A percentile compares a stretch with the other conserved stretches of the same genome.
Conservation (phyloP, 2,329 filamentous ascomycete genomes). For the Parastagonospora nodorum region DNA sequence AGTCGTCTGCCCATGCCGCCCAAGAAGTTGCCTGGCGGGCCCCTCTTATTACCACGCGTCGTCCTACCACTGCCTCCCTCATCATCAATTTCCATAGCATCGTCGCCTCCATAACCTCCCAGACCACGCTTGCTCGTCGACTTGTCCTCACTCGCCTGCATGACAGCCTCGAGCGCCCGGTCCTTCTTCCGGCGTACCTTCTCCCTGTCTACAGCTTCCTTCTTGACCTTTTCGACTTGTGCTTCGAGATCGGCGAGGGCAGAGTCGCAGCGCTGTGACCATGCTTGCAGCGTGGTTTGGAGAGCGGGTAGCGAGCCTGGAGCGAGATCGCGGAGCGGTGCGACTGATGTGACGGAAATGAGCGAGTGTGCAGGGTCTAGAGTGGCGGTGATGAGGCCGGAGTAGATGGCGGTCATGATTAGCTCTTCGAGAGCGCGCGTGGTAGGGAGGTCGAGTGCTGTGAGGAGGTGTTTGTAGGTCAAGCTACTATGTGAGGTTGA, state of each 20-base stretch:
- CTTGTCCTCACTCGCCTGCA: constrained; percentile 36
- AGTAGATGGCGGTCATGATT: constrained; percentile 86
- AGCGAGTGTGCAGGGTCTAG: constrained; percentile 77
- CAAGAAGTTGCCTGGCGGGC: constrained; percentile 28
- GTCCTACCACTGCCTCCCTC: constrained; percentile 31
- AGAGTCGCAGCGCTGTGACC: constrained; percentile 76
- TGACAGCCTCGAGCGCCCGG: constrained; percentile 43
- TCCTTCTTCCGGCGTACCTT: constrained; percentile 50
- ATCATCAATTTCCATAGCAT: constrained; percentile 47
- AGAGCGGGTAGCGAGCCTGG: constrained; percentile 74
- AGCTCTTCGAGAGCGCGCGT: constrained; percentile 79
- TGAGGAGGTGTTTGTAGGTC: constrained; percentile 72
- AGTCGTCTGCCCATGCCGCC: constrained; percentile 34
- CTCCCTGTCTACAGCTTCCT: constrained; percentile 48
- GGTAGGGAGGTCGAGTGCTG: constrained; percentile 68
- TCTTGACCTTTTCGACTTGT: constrained; percentile 71
- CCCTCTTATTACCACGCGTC: constrained; percentile 38
- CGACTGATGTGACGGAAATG: constrained; percentile 78
- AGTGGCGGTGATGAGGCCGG: constrained; percentile 78
- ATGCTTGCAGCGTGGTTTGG: constrained; percentile 70
- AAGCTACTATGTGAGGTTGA: constrained; percentile 69
- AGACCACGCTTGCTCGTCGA: constrained; percentile 26
- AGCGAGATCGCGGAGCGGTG: constrained; percentile 83
- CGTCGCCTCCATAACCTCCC: constrained; percentile 30
- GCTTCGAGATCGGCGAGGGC: constrained; percentile 76